These are phyloP conservation scores for Astragalus glycyphyllos DNA, from an alignment of 306 rosid species.

Conservation along the genomic window DNA sequence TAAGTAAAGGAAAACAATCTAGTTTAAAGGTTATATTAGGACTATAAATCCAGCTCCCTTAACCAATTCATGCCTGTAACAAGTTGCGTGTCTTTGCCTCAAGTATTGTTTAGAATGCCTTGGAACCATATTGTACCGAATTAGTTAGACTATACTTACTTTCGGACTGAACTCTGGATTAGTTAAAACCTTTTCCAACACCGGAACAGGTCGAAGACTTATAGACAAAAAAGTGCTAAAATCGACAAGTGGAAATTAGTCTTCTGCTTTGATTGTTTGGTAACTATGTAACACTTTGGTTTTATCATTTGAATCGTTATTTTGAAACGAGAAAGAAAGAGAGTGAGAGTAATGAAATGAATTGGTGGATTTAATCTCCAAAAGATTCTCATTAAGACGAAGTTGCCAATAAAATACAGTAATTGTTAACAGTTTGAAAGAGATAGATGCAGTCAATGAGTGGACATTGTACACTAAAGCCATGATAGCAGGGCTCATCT, in stretches of 20 bases:
- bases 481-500: constrained; percentile 23
- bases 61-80: too few species aligned
- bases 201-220: too few species aligned
- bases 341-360: constrained; percentile 6
- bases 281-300: not conserved
- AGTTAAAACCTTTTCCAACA: too few species aligned
- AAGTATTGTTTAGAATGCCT: too few species aligned
- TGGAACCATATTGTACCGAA: too few species aligned
- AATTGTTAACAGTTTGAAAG: constrained; percentile 26
- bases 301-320: not conserved
- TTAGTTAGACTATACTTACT: too few species aligned
- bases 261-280: not conserved
- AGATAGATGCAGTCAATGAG: constrained; percentile 29
- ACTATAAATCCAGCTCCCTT: too few species aligned
- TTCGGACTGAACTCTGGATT: too few species aligned
- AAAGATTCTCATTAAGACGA: not conserved
- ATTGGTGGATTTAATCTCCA: not conserved
- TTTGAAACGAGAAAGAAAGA: not conserved
- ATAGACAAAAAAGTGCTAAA: not conserved
- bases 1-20: too few species aligned
- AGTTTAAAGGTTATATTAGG: too few species aligned
- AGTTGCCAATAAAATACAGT: constrained; percentile 24
- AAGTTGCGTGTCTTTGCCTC: too few species aligned
- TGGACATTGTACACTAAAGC: constrained; percentile 40
- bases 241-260: not conserved